A percentile compares a stretch with the other conserved stretches of the same genome.
These are phyloP conservation scores for Rhodotorula sp. DNA, from an alignment of 1,284 basidiomycete genomes.

Conservation along the genomic window DNA sequence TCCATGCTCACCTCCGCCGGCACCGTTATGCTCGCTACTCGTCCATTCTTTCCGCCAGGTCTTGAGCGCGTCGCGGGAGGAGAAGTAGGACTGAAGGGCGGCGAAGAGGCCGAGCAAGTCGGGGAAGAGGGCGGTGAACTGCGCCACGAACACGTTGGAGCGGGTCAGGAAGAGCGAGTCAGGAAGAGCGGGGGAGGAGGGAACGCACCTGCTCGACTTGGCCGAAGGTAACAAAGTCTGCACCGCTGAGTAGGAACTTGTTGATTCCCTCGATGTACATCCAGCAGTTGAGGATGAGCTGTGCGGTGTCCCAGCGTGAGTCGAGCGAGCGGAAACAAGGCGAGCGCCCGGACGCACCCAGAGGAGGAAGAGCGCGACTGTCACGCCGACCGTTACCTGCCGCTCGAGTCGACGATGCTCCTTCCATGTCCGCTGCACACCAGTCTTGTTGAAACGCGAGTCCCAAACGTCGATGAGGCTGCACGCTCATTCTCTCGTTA, in stretches of 20 bases:
- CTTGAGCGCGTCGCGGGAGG: background rate
- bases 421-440: background rate
- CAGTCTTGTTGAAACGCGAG: background rate
- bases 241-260: slow-evolving; percentile 14
- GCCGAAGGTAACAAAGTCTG: slow-evolving; percentile 12
- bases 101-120: slow-evolving; percentile 7
- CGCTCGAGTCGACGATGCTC: slow-evolving; percentile 18
- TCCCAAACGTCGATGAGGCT: slow-evolving; percentile 6
- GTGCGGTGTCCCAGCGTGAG: background rate
- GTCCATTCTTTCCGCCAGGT: too few relatives aligned
- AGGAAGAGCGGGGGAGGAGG: too few relatives aligned
- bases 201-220: slow-evolving; percentile 3
- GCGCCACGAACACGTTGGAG: too few relatives aligned
- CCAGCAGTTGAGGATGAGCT: slow-evolving; percentile 13
- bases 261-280: slow-evolving; percentile 9
- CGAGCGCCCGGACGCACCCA: background rate
- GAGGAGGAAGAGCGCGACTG: background rate
- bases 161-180: background rate
- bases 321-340: too few relatives aligned
- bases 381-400: background rate
- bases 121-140: slow-evolving; percentile 19
- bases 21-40: too few relatives aligned
- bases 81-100: slow-evolving; percentile 5
- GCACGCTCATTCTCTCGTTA: background rate
- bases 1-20: too few relatives aligned